Evolutionary conservation across 176 grass and related monocot species (phyloP).

Genomic region (Rhipidocladum racemiflorum): DNA sequence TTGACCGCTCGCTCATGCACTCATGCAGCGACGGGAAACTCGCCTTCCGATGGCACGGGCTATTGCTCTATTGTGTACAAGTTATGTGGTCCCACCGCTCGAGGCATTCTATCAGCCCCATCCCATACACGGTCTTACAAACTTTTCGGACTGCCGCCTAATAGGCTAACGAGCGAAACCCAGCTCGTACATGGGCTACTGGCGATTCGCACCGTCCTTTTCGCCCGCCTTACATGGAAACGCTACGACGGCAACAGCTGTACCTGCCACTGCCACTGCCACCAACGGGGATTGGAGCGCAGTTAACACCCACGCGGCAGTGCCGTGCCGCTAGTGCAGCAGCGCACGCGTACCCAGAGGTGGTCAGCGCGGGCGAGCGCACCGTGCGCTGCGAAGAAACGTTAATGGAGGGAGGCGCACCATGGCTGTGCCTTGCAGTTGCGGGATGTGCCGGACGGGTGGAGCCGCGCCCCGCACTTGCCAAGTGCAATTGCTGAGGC

Average conservation of each 20-base stretch:
- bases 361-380: neutral
- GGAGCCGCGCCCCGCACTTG: too few species aligned
- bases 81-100: too few species aligned
- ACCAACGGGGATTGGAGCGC: neutral
- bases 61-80: too few species aligned
- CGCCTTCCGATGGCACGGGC: too few species aligned
- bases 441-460: neutral
- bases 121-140: too few species aligned
- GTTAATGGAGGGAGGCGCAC: neutral
- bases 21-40: too few species aligned
- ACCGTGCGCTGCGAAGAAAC: neutral
- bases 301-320: neutral
- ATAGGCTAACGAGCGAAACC: neutral
- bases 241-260: neutral
- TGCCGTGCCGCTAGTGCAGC: neutral
- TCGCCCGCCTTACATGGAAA: neutral
- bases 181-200: neutral
- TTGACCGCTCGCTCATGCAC: too few species aligned
- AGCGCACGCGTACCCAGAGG: neutral
- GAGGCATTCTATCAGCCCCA: too few species aligned
- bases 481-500: constrained; percentile 28
- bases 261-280: too few species aligned
- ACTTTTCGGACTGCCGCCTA: neutral
- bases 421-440: neutral
- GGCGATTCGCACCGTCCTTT: too few species aligned